These are phyloP conservation scores for Alternaria angustiovoidea DNA, from an alignment of 2,329 filamentous ascomycete genomes.

Conservation along the genomic window DNA sequence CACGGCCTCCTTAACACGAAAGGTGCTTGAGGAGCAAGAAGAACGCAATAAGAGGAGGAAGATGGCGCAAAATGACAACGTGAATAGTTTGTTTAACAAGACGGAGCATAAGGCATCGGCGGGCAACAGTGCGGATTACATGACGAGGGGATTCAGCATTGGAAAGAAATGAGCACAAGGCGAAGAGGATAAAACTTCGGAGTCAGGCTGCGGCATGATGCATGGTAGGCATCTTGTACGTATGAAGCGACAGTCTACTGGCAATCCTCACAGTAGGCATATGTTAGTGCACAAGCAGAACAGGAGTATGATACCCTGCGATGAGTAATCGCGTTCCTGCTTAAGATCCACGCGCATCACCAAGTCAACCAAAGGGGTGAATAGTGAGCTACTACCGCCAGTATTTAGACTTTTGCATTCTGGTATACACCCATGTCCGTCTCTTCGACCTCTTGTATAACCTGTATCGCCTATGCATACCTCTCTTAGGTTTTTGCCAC, in stretches of 20 bases:
- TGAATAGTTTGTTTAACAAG: constrained; percentile 58
- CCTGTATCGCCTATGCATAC: not conserved
- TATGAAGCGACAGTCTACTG: not conserved
- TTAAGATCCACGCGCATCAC: not conserved
- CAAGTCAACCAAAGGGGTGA: not conserved
- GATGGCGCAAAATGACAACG: constrained; percentile 62
- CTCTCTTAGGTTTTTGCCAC: not conserved
- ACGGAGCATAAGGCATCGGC: constrained; percentile 44
- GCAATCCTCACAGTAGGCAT: not conserved
- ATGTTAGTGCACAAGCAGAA: not conserved
- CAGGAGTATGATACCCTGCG: constrained; percentile 3
- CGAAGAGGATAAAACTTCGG: not conserved
- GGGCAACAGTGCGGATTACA: constrained; percentile 58
- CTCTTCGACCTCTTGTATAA: not conserved
- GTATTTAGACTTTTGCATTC: not conserved
- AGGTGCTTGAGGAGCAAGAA: constrained; percentile 86
- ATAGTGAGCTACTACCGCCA: not conserved
- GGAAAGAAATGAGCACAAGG: constrained; percentile 33
- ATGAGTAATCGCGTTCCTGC: not conserved
- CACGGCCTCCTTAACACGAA: constrained; percentile 84
- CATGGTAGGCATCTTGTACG: not conserved
- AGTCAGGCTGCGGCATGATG: not conserved
- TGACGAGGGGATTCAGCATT: constrained; percentile 59
- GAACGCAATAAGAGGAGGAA: constrained; percentile 81
- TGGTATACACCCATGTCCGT: not conserved